Conservation (phyloP, 345 rosid species). For the rapeseed (Brassica napus) region Da-Ae NC_063449.1:23390001-23390500, state of each 20-base stretch:
- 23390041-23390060: no score
- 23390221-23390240: neutral
- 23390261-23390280: neutral
- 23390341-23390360: no score
- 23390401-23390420: no score
- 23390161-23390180: constrained; percentile 4
- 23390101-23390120: neutral
- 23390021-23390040: no score
- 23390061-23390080: neutral
- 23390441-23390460: no score
- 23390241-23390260: neutral
- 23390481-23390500: no score
- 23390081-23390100: neutral
- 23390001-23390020: neutral
- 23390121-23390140: neutral
- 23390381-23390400: no score
- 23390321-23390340: no score
- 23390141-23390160: neutral
- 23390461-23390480: no score
- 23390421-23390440: no score
- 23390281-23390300: neutral
- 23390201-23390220: neutral
- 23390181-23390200: constrained; percentile 5
- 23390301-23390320: no score
- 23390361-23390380: no score